Conservation (phyloP, 78 protist genomes). For the Dictyostelium citrinum region DNA sequence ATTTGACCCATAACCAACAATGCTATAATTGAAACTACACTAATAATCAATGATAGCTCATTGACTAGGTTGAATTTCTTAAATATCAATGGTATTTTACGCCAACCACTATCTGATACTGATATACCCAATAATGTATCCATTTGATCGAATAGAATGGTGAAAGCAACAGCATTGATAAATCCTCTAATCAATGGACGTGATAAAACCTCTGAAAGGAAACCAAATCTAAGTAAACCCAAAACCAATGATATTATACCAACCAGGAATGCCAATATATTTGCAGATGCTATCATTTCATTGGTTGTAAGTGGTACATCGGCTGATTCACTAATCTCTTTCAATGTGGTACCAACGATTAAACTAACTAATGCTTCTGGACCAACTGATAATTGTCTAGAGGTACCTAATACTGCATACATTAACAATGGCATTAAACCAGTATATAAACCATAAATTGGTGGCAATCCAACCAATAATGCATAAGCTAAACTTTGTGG, state of each 20-base stretch:
- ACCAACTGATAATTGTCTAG: conserved; percentile 84
- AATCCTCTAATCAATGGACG: conserved; percentile 69
- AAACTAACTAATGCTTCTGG: conserved; percentile 81
- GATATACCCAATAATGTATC: conserved; percentile 32
- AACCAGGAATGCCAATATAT: conserved; percentile 52
- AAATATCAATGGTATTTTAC: conserved; percentile 18
- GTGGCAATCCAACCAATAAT: conserved; percentile 86
- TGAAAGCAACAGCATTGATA: conserved; percentile 54
- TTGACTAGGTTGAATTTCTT: background rate
- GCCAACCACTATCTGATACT: conserved; percentile 3
- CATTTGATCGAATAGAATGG: conserved; percentile 53
- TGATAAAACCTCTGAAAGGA: conserved; percentile 68
- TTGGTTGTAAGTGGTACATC: conserved; percentile 19
- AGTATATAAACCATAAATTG: conserved; percentile 88
- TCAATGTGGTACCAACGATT: conserved; percentile 44
- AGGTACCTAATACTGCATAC: conserved; percentile 86
- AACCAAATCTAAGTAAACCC: conserved; percentile 73
- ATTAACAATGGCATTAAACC: conserved; percentile 84
- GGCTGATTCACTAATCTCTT: background rate
- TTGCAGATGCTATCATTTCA: conserved; percentile 17
- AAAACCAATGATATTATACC: conserved; percentile 54
- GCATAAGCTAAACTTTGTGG: conserved; percentile 89
- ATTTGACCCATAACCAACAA: conserved; percentile 18
- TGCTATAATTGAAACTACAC: background rate
- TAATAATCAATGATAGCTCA: background rate